Conservation (phyloP, 306 rosid genomes). For the Pyrus bretschneideri region DNA sequence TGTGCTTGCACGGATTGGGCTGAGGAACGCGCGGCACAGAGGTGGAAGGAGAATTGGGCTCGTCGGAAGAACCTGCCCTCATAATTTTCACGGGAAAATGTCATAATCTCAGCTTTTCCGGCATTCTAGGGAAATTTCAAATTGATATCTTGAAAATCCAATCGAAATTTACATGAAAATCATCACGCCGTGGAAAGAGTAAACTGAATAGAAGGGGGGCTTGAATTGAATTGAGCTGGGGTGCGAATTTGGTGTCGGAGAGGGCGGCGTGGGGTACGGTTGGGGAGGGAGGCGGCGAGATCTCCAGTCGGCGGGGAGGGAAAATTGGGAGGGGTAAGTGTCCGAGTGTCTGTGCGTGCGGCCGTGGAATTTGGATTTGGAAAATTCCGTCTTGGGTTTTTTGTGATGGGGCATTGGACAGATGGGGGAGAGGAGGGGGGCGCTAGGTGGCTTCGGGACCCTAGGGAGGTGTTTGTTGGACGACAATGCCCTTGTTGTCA, state of each 20-base stretch:
- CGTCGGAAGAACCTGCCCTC: conserved; percentile 38
- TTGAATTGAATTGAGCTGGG: not conserved
- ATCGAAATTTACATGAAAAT: not conserved
- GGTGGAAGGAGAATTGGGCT: conserved; percentile 32
- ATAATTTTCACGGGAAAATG: conserved; percentile 26
- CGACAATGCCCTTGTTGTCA: not conserved
- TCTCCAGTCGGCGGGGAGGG: conserved; percentile 1
- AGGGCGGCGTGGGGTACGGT: not conserved
- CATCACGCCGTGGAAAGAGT: not conserved
- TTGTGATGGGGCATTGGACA: conserved; percentile 1
- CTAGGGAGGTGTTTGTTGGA: not conserved
- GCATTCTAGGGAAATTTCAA: conserved; percentile 16
- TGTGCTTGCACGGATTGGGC: conserved; percentile 10
- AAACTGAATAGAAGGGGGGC: not conserved
- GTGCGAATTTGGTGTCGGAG: not conserved
- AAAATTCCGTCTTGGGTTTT: conserved; percentile 4
- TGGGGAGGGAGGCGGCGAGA: not conserved
- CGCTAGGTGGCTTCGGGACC: conserved; percentile 1
- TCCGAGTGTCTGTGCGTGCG: not conserved
- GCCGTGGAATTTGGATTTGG: not conserved
- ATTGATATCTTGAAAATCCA: not conserved
- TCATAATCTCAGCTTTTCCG: conserved; percentile 20
- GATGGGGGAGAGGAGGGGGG: not conserved
- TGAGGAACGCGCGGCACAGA: conserved; percentile 19
- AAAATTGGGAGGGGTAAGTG: not conserved